Base-by-base conservation (phyloP, 306 rosid species). In the Leucaena leucocephala region DNA sequence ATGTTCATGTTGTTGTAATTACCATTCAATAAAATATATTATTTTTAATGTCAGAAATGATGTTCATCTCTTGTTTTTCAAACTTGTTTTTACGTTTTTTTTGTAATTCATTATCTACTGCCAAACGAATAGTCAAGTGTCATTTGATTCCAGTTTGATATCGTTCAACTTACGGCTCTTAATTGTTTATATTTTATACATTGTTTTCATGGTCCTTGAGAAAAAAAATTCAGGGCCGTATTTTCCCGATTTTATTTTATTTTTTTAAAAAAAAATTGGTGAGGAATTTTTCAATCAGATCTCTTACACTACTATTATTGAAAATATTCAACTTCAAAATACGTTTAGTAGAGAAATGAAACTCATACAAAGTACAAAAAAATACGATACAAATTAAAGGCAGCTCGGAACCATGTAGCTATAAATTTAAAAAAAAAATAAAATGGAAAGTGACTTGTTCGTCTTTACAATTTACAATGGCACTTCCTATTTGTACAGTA, bases 401-500 rank as follows among this genome's bases (percentile, higher is more conserved):
- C 64, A 74, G 15, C 71, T 66, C 27, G 70, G 4, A 78, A 71
- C 74, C 57, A 75, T 42, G 72, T 61, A 19, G 63, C 69, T 65
- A 78, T 49, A 15, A 49, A 49, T 14, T 14, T 4, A 3, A 15
- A 13, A 8, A 9, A 43, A 43, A 8, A 43, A 1, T 8, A 43
- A 61, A 33, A 27, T 27, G 27, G 27, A 61, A 61, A 4, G 38
- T 45, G 64, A 35, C 64, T 57, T 38, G 13, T 66, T 76, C 80
- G 54, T 55, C 78, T 78, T 59, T 75, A 76, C 75, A 70, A 4
- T 15, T 14, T 14, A 15, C 55, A 16, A 67, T 80, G 66, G 49
- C 72, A 57, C 63, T 39, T 44, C 83, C 69, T 77, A 82, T 82
- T 82, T 79, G 85, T 81, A 83, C 84, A 89, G 68, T 35, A 75